phyloP scores from a whole-genome alignment of 495 filamentous ascomycete genomes.

The Penicillium subrubescens region DNA sequence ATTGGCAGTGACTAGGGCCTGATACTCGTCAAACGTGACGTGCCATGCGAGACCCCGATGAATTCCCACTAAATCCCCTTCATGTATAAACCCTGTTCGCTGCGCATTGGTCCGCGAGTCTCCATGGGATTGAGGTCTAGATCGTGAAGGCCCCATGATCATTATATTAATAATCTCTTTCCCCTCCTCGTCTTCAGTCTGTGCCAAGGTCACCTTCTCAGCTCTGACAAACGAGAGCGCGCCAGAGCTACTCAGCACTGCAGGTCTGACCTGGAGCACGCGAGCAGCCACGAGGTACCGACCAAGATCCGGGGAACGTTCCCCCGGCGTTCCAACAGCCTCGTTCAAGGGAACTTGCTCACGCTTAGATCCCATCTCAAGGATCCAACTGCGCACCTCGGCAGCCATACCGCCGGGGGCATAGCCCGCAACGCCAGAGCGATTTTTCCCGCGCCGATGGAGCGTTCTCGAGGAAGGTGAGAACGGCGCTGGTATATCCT shows the following conservation, averaged over 20 bases:
- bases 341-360: conserved; percentile 15
- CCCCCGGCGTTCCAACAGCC: not conserved
- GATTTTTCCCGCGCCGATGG: conserved; percentile 33
- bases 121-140: conserved; percentile 8
- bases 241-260: conserved; percentile 30
- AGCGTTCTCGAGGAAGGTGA: conserved; percentile 43
- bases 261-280: conserved; percentile 23
- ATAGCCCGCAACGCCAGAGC: conserved; percentile 28
- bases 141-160: conserved; percentile 34
- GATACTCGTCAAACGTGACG: conserved; percentile 22
- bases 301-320: not conserved
- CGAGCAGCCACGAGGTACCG: conserved; percentile 30
- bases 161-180: conserved; percentile 26
- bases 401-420: conserved; percentile 47
- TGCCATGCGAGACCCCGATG: conserved; percentile 41
- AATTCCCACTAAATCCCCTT: conserved; percentile 35
- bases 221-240: conserved; percentile 35
- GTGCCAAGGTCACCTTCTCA: not conserved
- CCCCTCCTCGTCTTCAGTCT: not conserved
- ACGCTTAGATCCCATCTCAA: conserved; percentile 43
- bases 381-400: conserved; percentile 46
- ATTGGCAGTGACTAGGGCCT: not conserved
- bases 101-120: not conserved
- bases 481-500: conserved; percentile 42
- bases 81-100: conserved; percentile 7